Conservation (phyloP, 2,329 filamentous ascomycete genomes). For the Exophiala bonariae region DNA sequence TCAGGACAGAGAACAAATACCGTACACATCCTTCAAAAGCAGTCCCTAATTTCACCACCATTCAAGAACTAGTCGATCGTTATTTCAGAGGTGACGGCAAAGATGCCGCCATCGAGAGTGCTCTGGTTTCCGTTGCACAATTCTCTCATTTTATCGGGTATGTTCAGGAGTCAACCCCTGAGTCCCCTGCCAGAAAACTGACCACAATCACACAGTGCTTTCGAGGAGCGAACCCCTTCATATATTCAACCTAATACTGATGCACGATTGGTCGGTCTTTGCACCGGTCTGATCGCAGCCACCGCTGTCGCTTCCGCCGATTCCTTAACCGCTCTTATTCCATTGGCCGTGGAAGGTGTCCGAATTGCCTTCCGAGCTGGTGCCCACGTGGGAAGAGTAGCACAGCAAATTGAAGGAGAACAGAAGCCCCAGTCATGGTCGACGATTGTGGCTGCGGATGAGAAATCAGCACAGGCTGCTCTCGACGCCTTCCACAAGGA, state of each 20-base stretch:
- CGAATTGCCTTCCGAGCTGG: conserved; percentile 46
- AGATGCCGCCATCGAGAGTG: conserved; percentile 43
- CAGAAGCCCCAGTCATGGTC: conserved; percentile 40
- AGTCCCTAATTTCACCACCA: conserved; percentile 30
- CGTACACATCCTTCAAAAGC: conserved; percentile 29
- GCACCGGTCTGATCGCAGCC: conserved; percentile 44
- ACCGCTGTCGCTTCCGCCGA: conserved; percentile 41
- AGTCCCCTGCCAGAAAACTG: conserved; percentile 12
- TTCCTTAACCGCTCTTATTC: conserved; percentile 43
- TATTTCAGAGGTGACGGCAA: conserved; percentile 29
- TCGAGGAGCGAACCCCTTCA: conserved; percentile 41
- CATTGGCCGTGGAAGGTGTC: conserved; percentile 42
- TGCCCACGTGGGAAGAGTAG: conserved; percentile 39
- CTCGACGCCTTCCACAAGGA: conserved; percentile 33
- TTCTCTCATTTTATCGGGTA: conserved; percentile 46
- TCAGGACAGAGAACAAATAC: conserved; percentile 40
- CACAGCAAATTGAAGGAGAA: conserved; percentile 37
- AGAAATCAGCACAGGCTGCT: conserved; percentile 28
- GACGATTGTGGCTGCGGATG: conserved; percentile 39
- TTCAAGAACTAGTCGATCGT: conserved; percentile 32
- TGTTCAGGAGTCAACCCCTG: conserved; percentile 19
- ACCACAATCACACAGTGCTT: conserved; percentile 34
- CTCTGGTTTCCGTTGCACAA: conserved; percentile 45
- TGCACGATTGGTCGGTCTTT: conserved; percentile 42
- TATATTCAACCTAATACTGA: conserved; percentile 39